Evolutionary conservation across 176 grass and related monocot species (phyloP), one percentile per base, ranked within the genome.

Genomic region (Avena insularis): DNA sequence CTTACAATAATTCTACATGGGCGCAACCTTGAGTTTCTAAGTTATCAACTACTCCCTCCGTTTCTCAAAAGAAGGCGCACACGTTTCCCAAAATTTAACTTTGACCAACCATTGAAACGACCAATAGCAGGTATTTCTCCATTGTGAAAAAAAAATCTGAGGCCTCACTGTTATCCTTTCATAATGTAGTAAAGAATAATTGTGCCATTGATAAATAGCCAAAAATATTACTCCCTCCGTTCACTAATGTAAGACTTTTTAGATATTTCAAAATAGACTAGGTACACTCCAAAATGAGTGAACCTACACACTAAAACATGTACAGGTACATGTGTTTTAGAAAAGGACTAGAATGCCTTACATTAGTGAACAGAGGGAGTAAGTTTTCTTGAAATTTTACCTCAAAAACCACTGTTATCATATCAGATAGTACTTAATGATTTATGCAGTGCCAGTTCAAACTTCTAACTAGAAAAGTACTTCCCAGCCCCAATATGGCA

Each of bases 401-500:
- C 3, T 49, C 11, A 47, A 62, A 9, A 8, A 27, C 47, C 51
- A 16, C 36, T 48, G n/a, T 53, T 66, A 87, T 65, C 21, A 86
- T 54, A 43, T 83, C 29, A 35, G 29, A 75, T 33, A 7, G 27
- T 78, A 78, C 29, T 60, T 31, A 48, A 72, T 12, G 13, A 87
- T 73, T 87, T 64, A 77, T 49, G 16, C 13, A 33, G 66, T 77
- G 70, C 25, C 10, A 62, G 33, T 51, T 88, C 13, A 55, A 2
- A 81, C 36, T 50, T 82, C 19, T 77, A 79, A 29, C 63, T 61
- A 88, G 43, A 83, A 48, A 15, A 59, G 54, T 84, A 53, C 64
- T 77, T 53, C 29, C 9, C 3, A 27, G 27, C 46, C 27, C 53
- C 40, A 84, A 43, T 47, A 47, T 47, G 46, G 46, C 46, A 47